Evolutionary conservation across 495 filamentous ascomycete genomes (phyloP).

Genomic region (Penicillium cosmopolitanum): DNA sequence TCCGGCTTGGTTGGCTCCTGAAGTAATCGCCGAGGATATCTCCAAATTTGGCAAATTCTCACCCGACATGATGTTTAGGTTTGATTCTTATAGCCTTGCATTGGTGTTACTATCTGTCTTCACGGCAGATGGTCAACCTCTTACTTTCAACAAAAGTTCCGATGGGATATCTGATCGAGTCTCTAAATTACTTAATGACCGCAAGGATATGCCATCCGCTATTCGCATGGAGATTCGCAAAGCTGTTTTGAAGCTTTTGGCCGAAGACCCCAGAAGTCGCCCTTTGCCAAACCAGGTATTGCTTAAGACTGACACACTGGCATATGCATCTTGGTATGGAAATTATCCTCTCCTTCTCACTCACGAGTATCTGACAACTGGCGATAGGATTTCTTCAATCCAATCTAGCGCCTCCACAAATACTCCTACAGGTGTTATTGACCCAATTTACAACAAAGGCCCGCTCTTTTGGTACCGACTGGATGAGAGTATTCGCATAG

Average conservation of each 20-base stretch:
- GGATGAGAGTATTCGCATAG: constrained; percentile 17
- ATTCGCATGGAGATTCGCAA: constrained; percentile 18
- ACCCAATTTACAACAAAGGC: constrained; percentile 30
- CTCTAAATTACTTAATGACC: constrained; percentile 9
- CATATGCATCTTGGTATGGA: constrained; percentile 26
- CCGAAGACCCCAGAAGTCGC: constrained; percentile 21
- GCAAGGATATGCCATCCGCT: constrained; percentile 12
- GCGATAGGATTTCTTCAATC: constrained; percentile 12
- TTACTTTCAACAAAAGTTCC: constrained; percentile 2
- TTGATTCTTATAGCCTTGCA: constrained; percentile 26
- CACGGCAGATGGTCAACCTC: constrained; percentile 11
- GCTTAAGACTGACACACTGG: constrained; percentile 16
- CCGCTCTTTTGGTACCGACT: constrained; percentile 29
- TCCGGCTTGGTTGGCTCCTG: constrained; percentile 29
- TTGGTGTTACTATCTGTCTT: constrained; percentile 24
- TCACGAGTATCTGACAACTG: not conserved
- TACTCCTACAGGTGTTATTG: constrained; percentile 19
- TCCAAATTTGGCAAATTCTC: constrained; percentile 14
- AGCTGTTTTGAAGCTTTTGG: constrained; percentile 10
- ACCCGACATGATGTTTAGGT: constrained; percentile 22
- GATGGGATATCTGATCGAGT: constrained; percentile 7
- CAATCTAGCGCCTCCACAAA: constrained; percentile 6
- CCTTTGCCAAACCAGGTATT: constrained; percentile 18
- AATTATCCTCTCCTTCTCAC: not conserved
- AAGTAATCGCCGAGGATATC: constrained; percentile 14